phyloP scores from a whole-genome alignment of 192 early-diverging fungal species.

The Podila epicladia region DNA sequence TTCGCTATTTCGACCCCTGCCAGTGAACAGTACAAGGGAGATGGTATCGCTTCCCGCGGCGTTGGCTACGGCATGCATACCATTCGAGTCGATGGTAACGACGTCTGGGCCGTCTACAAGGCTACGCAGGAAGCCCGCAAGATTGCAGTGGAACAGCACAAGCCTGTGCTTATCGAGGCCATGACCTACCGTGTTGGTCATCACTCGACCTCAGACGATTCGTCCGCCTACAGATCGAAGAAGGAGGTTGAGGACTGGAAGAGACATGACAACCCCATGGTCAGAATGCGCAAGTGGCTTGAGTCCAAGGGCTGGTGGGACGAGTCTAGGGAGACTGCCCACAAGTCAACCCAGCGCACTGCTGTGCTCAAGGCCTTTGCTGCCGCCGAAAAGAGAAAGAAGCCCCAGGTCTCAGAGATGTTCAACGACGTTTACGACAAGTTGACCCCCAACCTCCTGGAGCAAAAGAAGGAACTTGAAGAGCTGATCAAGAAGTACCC shows the following conservation, averaged over 20 bases:
- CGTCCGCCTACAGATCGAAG: conserved; percentile 92
- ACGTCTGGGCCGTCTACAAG: conserved; percentile 97
- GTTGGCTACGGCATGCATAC: conserved; percentile 98
- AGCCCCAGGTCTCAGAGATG: conserved; percentile 83
- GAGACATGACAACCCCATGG: conserved; percentile 87
- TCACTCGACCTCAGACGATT: conserved; percentile 98
- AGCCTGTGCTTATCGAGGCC: conserved; percentile 95
- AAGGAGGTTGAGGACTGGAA: conserved; percentile 93
- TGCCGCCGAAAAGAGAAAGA: conserved; percentile 87
- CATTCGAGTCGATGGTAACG: conserved; percentile 98
- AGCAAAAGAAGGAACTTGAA: conserved; percentile 84
- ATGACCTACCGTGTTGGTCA: conserved; percentile 98
- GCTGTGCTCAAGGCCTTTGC: conserved; percentile 85
- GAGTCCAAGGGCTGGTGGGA: conserved; percentile 88
- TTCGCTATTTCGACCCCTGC: conserved; percentile 98
- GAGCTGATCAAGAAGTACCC: conserved; percentile 86
- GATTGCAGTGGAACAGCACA: conserved; percentile 82
- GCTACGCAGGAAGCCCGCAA: conserved; percentile 86
- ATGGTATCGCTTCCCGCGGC: conserved; percentile 95
- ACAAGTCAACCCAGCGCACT: conserved; percentile 69
- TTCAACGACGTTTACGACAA: conserved; percentile 97
- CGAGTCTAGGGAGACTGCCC: conserved; percentile 73
- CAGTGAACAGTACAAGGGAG: conserved; percentile 96
- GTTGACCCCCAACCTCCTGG: conserved; percentile 76
- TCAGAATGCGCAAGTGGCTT: conserved; percentile 91